phyloP scores from a whole-genome alignment of 768 basidiomycete species.

The Amylocystis lapponica region DNA sequence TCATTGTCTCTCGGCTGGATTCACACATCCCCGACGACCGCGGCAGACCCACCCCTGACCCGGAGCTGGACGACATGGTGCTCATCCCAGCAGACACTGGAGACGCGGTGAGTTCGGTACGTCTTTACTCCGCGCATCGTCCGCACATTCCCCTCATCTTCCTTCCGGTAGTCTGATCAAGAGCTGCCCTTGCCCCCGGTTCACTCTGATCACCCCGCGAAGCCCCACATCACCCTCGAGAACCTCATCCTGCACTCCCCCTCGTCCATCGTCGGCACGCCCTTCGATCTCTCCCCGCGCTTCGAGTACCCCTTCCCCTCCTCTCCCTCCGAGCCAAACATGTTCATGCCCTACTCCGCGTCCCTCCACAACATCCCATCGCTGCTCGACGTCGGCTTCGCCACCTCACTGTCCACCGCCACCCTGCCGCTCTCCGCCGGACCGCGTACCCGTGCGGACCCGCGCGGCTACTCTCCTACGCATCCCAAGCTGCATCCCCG shows the following conservation, averaged over 20 bases:
- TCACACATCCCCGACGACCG: conserved; percentile 3
- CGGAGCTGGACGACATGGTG: conserved; percentile 21
- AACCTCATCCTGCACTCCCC: conserved; percentile 25
- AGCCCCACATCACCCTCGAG: conserved; percentile 3
- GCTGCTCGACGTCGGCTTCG: background rate
- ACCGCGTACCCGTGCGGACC: background rate
- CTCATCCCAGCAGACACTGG: conserved; percentile 18
- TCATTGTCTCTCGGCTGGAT: background rate
- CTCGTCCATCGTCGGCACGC: conserved; percentile 26
- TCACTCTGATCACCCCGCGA: background rate
- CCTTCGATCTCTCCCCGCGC: conserved; percentile 26
- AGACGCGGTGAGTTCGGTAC: conserved; percentile 17
- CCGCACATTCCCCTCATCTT: background rate
- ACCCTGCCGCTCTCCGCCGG: background rate
- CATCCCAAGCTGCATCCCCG: conserved; percentile 15
- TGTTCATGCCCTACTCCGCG: conserved; percentile 8
- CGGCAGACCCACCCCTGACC: conserved; percentile 23
- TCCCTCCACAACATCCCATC: conserved; percentile 7
- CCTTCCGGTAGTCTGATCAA: background rate
- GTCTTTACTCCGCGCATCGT: background rate
- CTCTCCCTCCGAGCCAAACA: conserved; percentile 3
- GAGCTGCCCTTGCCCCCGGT: background rate
- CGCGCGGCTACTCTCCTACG: conserved; percentile 3
- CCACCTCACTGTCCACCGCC: background rate
- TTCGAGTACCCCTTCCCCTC: conserved; percentile 29